phyloP scores from a whole-genome alignment of 2,329 filamentous ascomycete species.

The Arthrobotrys musiformis region DNA sequence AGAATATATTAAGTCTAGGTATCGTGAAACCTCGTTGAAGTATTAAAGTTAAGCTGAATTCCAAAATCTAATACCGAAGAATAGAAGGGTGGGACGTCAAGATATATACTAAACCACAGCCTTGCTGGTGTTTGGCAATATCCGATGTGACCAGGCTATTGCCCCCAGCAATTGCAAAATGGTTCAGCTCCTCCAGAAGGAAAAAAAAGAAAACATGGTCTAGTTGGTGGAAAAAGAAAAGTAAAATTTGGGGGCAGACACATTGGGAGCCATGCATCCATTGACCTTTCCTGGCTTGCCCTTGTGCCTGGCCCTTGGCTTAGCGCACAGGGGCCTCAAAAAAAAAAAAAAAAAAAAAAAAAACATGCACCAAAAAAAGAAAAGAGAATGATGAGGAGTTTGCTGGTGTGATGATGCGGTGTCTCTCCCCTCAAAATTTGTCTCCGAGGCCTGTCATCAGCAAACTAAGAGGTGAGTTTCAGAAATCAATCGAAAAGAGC shows the following conservation, averaged over 20 bases:
- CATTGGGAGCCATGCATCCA: slow-evolving; percentile 43
- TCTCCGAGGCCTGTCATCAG: slow-evolving; percentile 46
- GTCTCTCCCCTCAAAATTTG: slow-evolving; percentile 50
- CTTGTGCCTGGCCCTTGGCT: slow-evolving; percentile 53
- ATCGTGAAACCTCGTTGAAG: slow-evolving; percentile 50
- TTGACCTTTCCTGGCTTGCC: slow-evolving; percentile 50
- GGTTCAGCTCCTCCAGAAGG: slow-evolving; percentile 54
- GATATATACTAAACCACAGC: slow-evolving; percentile 43
- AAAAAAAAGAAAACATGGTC: slow-evolving; percentile 37
- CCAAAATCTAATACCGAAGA: slow-evolving; percentile 42
- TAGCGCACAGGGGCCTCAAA: slow-evolving; percentile 33
- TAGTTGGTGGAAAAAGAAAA: slow-evolving; percentile 35
- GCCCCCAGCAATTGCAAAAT: slow-evolving; percentile 52
- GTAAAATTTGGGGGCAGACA: slow-evolving; percentile 54
- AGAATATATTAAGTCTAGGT: slow-evolving; percentile 23
- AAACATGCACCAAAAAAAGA: slow-evolving; percentile 39
- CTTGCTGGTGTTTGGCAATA: slow-evolving; percentile 48
- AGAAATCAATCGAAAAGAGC: slow-evolving; percentile 25
- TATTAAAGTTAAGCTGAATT: slow-evolving; percentile 43
- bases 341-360: slow-evolving; percentile 49
- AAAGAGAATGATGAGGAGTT: slow-evolving; percentile 39
- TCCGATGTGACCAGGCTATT: slow-evolving; percentile 50
- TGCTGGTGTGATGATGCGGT: slow-evolving; percentile 53
- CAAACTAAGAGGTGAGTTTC: slow-evolving; percentile 49
- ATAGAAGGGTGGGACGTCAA: slow-evolving; percentile 54